A percentile compares a stretch with the other conserved stretches of the same genome.
phyloP scores from a whole-genome alignment of 2,329 filamentous ascomycete genomes.

The Aureobasidium mangrovei region DNA sequence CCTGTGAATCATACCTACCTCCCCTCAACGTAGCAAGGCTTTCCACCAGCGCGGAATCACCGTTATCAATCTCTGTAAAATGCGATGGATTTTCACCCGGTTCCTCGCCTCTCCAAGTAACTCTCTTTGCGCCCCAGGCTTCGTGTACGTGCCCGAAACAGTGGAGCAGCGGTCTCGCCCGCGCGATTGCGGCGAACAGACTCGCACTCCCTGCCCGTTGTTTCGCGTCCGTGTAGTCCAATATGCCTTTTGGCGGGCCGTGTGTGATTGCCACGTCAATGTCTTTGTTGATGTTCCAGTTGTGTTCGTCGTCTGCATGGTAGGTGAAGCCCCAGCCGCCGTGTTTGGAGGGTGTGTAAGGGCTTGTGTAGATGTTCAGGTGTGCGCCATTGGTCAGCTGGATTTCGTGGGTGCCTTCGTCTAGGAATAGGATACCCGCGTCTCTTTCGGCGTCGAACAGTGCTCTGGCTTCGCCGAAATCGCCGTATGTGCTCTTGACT shows the following conservation, averaged over 20 bases:
- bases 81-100: not conserved
- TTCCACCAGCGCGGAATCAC: not conserved
- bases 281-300: conserved; percentile 22
- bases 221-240: conserved; percentile 20
- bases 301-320: conserved; percentile 20
- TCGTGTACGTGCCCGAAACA: conserved; percentile 55
- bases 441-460: conserved; percentile 22
- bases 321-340: conserved; percentile 46
- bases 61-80: not conserved
- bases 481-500: not conserved
- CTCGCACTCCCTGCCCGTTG: conserved; percentile 34
- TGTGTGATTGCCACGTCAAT: conserved; percentile 35
- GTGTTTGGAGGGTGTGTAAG: conserved; percentile 46
- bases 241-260: conserved; percentile 27
- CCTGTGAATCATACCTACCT: not conserved
- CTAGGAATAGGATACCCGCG: conserved; percentile 38
- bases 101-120: conserved; percentile 40
- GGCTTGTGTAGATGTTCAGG: conserved; percentile 44
- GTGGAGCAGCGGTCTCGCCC: conserved; percentile 40
- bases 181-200: conserved; percentile 40
- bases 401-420: conserved; percentile 43
- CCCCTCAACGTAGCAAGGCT: not conserved
- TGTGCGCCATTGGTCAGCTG: conserved; percentile 38
- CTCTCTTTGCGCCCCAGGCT: conserved; percentile 48
- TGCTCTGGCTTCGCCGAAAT: not conserved